Base-by-base conservation (phyloP, 2,329 filamentous ascomycete genomes). In the Sporothrix dimorphospora region DNA sequence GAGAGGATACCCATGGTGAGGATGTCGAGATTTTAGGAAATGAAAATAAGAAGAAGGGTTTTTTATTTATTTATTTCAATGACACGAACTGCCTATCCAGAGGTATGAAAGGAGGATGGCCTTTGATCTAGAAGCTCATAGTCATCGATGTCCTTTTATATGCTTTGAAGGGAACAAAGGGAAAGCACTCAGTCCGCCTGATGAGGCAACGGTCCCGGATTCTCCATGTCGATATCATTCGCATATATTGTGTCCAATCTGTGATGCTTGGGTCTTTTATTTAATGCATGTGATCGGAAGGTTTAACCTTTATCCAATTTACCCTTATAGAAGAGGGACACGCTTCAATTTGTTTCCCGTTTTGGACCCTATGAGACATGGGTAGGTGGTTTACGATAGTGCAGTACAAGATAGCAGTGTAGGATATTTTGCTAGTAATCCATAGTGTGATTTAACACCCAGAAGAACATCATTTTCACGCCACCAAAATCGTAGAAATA, bases 301-400 rank as follows among this genome's bases (percentile, higher is more conserved):
- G 16, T 63, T 40, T 63, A 24, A 61, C 57, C n/a, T 63, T 63
- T 42, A 63, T 42, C 57, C 57, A 24, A 6, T 63, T 63, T 63
- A 63, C 14, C 57, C 57, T 19, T 34, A n/a, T 11, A n/a, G 16
- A 38, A 38, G 16, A 40, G 21, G 8, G 30, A 21, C 21, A 19
- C 57, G 8, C 4, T 55, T 7, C 19, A 30, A 55, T 55, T 16
- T 55, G 19, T 12, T 12, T 30, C 12, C 24, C 14, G 51, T 30
- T 51, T 30, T 16, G 11, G 24, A 7, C 51, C 30, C 30, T 55
- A 30, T 30, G 19, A 11, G 2, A 12, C 3, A 34, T 34, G 30
- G 30, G 30, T 6, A 34, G 30, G 30, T 34, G 30, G 30, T 3
- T 6, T 34, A 34, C 30, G 3, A 34, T 34, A 6, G 30, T 34